These are phyloP conservation scores for Eucalyptus lansdowneana DNA, from an alignment of 345 rosid species.

Conservation along the genomic window DNA sequence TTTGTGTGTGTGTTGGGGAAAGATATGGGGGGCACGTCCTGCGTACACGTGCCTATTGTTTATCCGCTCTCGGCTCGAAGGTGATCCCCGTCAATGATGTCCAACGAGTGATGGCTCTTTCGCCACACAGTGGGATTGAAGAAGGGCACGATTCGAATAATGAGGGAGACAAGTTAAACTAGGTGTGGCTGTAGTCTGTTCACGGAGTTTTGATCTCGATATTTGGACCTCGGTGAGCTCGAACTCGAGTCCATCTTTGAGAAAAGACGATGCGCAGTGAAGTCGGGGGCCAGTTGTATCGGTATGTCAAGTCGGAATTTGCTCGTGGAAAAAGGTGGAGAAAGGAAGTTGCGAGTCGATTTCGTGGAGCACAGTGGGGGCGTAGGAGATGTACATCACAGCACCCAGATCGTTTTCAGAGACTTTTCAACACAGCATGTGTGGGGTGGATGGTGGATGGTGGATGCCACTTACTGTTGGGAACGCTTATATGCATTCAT, in stretches of 20 bases:
- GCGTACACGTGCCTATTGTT: not conserved
- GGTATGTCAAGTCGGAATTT: not conserved
- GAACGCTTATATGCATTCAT: not conserved
- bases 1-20: not conserved
- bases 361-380: not conserved
- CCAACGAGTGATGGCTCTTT: not conserved
- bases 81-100: not conserved
- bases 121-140: not conserved
- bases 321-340: not conserved
- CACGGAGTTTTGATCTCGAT: not conserved
- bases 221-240: not conserved
- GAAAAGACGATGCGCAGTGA: not conserved
- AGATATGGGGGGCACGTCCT: not conserved
- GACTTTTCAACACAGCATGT: not conserved
- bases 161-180: not conserved
- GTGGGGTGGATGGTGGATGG: not conserved
- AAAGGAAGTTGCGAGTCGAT: not conserved
- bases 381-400: not conserved
- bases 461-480: not conserved
- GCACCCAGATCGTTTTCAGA: not conserved
- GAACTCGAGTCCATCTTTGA: not conserved
- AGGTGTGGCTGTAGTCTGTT: not conserved
- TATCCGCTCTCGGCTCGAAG: not conserved
- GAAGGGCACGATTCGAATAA: not conserved
- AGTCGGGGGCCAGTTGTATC: not conserved